Percentiles rank a stretch among this genome's conserved stretches.
These are phyloP conservation scores for Aspergillus cavernicola DNA, from an alignment of 495 filamentous ascomycete genomes.

Conservation along the genomic window DNA sequence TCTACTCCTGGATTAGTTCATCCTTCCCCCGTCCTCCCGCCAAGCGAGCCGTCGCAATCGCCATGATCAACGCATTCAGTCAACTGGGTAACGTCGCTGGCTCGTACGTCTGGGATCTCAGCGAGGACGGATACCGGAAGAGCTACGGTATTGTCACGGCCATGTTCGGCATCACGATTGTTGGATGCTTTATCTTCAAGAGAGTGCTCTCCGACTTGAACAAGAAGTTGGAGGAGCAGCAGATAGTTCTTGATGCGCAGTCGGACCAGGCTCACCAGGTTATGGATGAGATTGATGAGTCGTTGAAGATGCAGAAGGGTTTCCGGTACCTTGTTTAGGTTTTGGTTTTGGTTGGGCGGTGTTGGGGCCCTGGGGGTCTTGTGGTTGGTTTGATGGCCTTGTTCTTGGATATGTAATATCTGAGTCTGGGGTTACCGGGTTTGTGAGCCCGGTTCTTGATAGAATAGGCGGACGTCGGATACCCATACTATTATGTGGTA, in stretches of 20 bases:
- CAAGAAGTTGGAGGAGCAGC: constrained; percentile 56
- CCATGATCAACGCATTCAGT: constrained; percentile 76
- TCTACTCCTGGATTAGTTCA: constrained; percentile 75
- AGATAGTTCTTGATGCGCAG: constrained; percentile 24
- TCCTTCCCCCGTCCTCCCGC: constrained; percentile 75
- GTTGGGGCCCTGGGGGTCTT: no score
- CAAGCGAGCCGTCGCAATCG: constrained; percentile 78
- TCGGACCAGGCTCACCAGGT: not conserved
- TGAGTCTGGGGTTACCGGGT: no score
- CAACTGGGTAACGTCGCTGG: constrained; percentile 35
- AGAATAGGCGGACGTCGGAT: no score
- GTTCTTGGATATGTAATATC: no score
- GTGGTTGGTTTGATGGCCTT: no score
- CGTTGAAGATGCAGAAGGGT: constrained; percentile 30
- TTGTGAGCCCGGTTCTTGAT: no score
- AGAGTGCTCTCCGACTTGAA: constrained; percentile 62
- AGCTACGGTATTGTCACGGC: constrained; percentile 35
- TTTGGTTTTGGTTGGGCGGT: no score
- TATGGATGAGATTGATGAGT: constrained; percentile 25
- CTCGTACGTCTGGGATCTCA: constrained; percentile 31
- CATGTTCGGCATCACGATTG: constrained; percentile 32
- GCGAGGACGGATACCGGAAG: constrained; percentile 31
- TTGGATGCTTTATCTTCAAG: constrained; percentile 44
- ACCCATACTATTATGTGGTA: no score
- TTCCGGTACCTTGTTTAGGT: constrained; percentile 32